A percentile compares a stretch with the other conserved stretches of the same genome.
These are phyloP conservation scores for Butyriboletus loyo DNA, from an alignment of 768 basidiomycete genomes.

Conservation along the genomic window DNA sequence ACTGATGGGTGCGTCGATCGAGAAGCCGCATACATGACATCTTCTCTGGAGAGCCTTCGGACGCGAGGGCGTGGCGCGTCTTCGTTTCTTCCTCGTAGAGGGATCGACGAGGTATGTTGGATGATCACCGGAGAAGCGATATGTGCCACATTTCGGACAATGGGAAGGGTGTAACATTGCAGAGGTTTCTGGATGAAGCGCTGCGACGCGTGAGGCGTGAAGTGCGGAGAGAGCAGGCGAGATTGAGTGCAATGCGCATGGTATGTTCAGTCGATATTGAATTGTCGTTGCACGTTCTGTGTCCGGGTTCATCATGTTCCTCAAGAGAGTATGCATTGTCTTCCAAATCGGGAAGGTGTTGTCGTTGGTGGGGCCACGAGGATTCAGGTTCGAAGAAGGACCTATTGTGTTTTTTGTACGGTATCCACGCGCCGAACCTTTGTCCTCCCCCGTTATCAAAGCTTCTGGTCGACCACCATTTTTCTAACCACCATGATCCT, in stretches of 20 bases:
- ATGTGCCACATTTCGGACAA: slow-evolving; percentile 55
- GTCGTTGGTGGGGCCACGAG: slow-evolving; percentile 15
- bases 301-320: slow-evolving; percentile 2
- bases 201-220: slow-evolving; percentile 45
- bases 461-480: background rate
- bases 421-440: slow-evolving; percentile 8
- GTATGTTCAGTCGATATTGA: slow-evolving; percentile 47
- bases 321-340: too few relatives aligned
- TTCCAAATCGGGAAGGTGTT: slow-evolving; percentile 23
- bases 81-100: slow-evolving; percentile 22
- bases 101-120: slow-evolving; percentile 31
- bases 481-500: slow-evolving; percentile 24
- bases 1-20: background rate
- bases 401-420: slow-evolving; percentile 18
- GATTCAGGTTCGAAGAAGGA: background rate
- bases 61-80: background rate
- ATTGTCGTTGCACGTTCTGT: slow-evolving; percentile 25
- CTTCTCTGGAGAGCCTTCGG: slow-evolving; percentile 6
- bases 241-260: slow-evolving; percentile 46
- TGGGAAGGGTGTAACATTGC: slow-evolving; percentile 24
- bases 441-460: slow-evolving; percentile 11
- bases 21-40: slow-evolving; percentile 23
- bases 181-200: slow-evolving; percentile 28
- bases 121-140: slow-evolving; percentile 41
- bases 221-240: slow-evolving; percentile 63